Base-by-base conservation (phyloP, 305 asterid genomes). In the Stenogyne calaminthoides region DNA sequence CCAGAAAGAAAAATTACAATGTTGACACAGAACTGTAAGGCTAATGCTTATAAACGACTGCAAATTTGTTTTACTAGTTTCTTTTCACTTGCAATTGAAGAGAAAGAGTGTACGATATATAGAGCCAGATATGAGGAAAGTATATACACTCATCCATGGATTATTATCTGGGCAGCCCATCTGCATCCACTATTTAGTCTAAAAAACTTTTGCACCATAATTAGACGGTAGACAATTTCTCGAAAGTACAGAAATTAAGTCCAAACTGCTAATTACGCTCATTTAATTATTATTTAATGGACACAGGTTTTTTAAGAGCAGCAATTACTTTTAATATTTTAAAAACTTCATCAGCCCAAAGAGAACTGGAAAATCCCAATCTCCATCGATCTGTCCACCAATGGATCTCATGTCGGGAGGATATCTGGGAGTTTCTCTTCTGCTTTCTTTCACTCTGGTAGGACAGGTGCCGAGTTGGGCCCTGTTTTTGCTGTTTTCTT, bases 101-200 rank as follows among this genome's bases (percentile, higher is more conserved):
- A 0, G 1, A 0, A 22, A 22, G 25, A 22, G 25, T 22, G 25
- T 22, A 22, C 1, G 25, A 22, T 22, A 22, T 22, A 22, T 22
- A 2, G 25, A 22, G 37, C 9, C 19, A 32, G 20, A 70, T 68
- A 27, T 54, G 42, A 9, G 19, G 14, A 20, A 25, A 25, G n/a
- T 25, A 36, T 5, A 52, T 34, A 14, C 51, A 14, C 57, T n/a
- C 25, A 15, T 34, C 14, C 29, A 25, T 55, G 34, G 20, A n/a
- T 22, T 32, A 69, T 36, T 32, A 49, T 12, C 51, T 1, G 19
- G 7, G 18, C 39, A 39, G 25, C 10, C 59, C 37, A n/a, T n/a
- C n/a, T n/a, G n/a, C 8, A 37, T 49, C 29, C 99, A 95, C 85
- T 56, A 86, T 85, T 57, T 57, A 11, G 63, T 57, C 37, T 57